Base-by-base conservation (phyloP, 75 land plant species). In the Adiantum capillusveneris region DNA sequence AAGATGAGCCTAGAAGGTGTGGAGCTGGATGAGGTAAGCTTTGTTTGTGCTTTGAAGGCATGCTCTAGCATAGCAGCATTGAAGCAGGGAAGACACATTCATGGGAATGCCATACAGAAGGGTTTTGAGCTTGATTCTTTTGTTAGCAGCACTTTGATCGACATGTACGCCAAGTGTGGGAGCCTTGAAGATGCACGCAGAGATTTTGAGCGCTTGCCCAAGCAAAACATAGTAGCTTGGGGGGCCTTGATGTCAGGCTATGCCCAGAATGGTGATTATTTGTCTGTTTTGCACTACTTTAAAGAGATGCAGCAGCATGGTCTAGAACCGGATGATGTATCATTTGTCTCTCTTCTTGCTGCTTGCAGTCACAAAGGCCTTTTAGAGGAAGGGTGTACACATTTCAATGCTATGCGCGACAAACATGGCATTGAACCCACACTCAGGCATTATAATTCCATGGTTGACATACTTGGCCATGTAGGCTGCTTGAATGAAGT, bases 121-220 rank as follows among this genome's bases (percentile, higher is more conserved):
- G 59, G 51, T n/a, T 78, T 62, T 42, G 71, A 62, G 29, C 44
- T 53, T 39, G 62, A 84, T 66, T 11, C 50, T 12, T 61, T 66
- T 14, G 80, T 87, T 44, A 62, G 67, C 20, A 84, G 81, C 63
- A 72, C 84, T 18, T 60, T 87, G 60, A 73, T 87, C 19, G 87
- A 79, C 56, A 79, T 85, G 80, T 88, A 88, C 81, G 80, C 83
- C 58, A 88, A 84, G 59, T 84, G 88, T 65, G 81, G 88, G 5
- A 79, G 56, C 42, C 71, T 88, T n/a, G 59, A 54, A 42, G 79
- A 81, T 57, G 88, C 93, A 0, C 66, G 70, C 16, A 54, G 62
- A 29, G 75, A 79, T 0, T 88, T 88, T 72, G 76, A 76, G 25
- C 29, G 11, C 41, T 60, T 79, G 71, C 50, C 42, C 9, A 51